phyloP scores from a whole-genome alignment of 345 rosid species.

The Bruguiera gymnorhiza region DNA sequence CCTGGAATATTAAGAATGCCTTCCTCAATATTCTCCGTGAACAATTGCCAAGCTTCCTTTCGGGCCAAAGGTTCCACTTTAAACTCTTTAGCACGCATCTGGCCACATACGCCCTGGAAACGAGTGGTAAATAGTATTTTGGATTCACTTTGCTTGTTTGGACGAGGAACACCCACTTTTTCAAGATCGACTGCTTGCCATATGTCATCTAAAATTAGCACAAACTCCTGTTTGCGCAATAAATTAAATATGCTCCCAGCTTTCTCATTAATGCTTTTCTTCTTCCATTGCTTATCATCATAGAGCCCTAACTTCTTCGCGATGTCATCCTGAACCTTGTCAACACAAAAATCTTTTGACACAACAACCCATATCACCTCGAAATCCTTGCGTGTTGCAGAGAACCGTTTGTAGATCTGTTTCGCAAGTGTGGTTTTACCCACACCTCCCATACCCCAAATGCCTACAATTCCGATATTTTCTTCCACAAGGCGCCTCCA shows the following conservation, averaged over 20 bases:
- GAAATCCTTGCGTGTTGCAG: too few species aligned
- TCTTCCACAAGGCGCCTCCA: too few species aligned
- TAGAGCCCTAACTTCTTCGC: too few species aligned
- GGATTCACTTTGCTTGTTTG: not conserved
- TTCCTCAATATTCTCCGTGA: not conserved
- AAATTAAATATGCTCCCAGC: not conserved
- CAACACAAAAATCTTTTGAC: not conserved
- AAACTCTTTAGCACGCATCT: constrained; percentile 6
- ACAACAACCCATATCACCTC: not conserved
- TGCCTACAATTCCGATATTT: not conserved
- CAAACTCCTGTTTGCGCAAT: not conserved
- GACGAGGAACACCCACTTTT: not conserved
- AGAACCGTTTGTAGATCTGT: not conserved
- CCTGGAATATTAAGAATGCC: not conserved
- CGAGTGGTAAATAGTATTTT: constrained; percentile 17
- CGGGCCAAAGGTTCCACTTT: not conserved
- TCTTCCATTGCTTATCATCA: too few species aligned
- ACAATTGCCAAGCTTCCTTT: constrained; percentile 10
- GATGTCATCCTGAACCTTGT: not conserved
- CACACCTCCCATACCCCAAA: not conserved
- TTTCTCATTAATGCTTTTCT: not conserved
- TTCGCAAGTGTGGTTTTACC: too few species aligned
- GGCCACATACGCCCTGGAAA: not conserved
- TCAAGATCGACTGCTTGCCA: constrained; percentile 10
- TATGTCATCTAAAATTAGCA: constrained; percentile 12